Base-by-base conservation (phyloP, 202 grass and related monocot species). In the Sporobolus alterniflorus region DNA sequence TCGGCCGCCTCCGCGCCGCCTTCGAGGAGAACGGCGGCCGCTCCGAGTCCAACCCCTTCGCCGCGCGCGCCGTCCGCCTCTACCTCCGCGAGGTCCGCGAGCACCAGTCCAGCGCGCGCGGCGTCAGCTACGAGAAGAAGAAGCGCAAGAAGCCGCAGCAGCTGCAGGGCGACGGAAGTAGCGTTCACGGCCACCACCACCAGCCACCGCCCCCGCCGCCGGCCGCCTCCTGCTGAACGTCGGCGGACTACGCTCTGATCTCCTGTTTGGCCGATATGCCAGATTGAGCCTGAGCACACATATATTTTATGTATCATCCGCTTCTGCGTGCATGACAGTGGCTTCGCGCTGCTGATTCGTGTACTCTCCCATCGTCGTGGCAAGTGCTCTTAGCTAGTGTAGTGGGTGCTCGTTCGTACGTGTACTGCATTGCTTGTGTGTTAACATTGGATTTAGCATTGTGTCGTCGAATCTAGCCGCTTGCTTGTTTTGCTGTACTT, bases 41-140 rank as follows among this genome's bases (percentile, higher is more conserved):
- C 47, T 91, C 94, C 0, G 94, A 97, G 86, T 92, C 89, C 33
- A 97, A 97, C 71, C 94, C 94, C 46, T 97, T 97, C 75, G 94
- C 89, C 0, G 94, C 92, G 34, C 87, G 94, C 60, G 90, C 94
- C 48, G 94, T 97, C 7, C 87, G 94, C 34, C 94, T 97, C 22
- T 97, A 97, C 83, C 94, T 97, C 76, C 91, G 94, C 61, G 94
- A 97, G 84, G 94, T 97, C 67, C 85, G 91, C 73, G 94, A 97
- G 87, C 91, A 92, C 85, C 94, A 97, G 87, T 84, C 94, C 16
- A 89, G 89, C 25, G 94, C 94, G 16, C 85, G 94, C 29, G 94
- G 94, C 48, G 89, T 96, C 68, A 93, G 94, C 88, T 96, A 96
- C 55, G 94, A 96, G 83, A 96, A 96, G 90, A 96, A 96, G 84